A percentile compares a stretch with the other conserved stretches of the same genome.
Conservation (phyloP, 306 rosid genomes). For the Betula pendula region DNA sequence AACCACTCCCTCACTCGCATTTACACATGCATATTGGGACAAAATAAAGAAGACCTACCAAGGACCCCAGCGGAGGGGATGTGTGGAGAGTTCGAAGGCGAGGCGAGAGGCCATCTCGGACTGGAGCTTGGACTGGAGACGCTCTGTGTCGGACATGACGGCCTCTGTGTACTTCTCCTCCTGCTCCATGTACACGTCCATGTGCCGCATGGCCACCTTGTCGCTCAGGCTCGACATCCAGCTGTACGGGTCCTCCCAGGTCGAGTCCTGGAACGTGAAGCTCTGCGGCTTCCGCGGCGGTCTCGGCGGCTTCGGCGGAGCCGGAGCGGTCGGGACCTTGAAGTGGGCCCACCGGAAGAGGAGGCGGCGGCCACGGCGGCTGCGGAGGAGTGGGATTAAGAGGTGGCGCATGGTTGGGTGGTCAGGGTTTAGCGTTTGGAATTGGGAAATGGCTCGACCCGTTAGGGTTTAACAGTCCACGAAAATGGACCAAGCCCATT, state of each 20-base stretch:
- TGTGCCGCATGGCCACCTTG: conserved; percentile 89
- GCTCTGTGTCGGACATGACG: conserved; percentile 65
- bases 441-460: neutral
- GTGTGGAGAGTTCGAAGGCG: conserved; percentile 77
- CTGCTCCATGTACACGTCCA: conserved; percentile 95
- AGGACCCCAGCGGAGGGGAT: conserved; percentile 88
- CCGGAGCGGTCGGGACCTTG: conserved; percentile 40
- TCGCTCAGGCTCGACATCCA: conserved; percentile 85
- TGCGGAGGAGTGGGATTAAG: neutral
- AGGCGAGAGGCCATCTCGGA: conserved; percentile 88
- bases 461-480: conserved; percentile 7
- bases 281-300: conserved; percentile 82
- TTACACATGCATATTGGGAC: neutral
- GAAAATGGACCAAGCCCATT: neutral
- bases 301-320: conserved; percentile 65
- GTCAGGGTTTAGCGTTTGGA: neutral
- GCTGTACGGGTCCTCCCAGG: conserved; percentile 88
- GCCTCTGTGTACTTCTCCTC: conserved; percentile 93
- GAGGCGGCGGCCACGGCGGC: conserved; percentile 8
- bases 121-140: conserved; percentile 73
- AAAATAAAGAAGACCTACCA: conserved; percentile 40
- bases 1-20: neutral
- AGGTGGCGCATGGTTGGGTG: conserved; percentile 19
- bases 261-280: conserved; percentile 58
- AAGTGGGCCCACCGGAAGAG: conserved; percentile 41